Base-by-base conservation (phyloP, 257 asterid species). In the Solanum arcanum region DNA sequence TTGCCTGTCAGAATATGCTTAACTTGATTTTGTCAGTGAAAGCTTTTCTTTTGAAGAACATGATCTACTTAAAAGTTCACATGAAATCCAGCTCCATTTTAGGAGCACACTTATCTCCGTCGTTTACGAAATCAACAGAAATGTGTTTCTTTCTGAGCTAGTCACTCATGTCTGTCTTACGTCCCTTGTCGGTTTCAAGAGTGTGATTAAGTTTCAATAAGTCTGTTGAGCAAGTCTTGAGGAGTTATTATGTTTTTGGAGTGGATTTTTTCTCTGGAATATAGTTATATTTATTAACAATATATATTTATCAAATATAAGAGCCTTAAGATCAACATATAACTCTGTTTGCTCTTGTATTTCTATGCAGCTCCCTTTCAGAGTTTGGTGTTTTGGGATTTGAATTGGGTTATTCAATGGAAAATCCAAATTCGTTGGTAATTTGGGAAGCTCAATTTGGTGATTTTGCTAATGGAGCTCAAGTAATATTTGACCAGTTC, bases 401-500 rank as follows among this genome's bases (percentile, higher is more conserved):
- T 76, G 92, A 90, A 62, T 87, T 86, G 60, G 92, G 92, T 46
- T 86, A 88, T 66, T 89, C 91, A 9, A 88, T 87, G 73, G 87
- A 83, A 75, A 80, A 68, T 41, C 91, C 88, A 13, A 90, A 90
- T 60, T 86, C 89, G 3, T 83, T 89, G 83, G 86, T 87, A 59
- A 64, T 93, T 21, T 94, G 98, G 98, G 98, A 94, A 92, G 98
- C 94, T 75, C 98, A 94, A 68, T 94, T 94, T 88, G 98, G 98
- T 86, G 98, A 94, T 89, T 94, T 94, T 86, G 88, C 98, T 56
- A 94, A 93, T 87, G 98, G 96, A 69, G 96, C 98, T 56, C 96
- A 94, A 91, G 98, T 94, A 89, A 91, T 94, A 83, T 91, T 94
- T 89, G 98, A 94, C 90, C 98, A 94, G 90, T 94, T 94, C 49